These are phyloP conservation scores for Trichocladium antarcticum DNA, from an alignment of 495 filamentous ascomycete genomes.

Conservation along the genomic window DNA sequence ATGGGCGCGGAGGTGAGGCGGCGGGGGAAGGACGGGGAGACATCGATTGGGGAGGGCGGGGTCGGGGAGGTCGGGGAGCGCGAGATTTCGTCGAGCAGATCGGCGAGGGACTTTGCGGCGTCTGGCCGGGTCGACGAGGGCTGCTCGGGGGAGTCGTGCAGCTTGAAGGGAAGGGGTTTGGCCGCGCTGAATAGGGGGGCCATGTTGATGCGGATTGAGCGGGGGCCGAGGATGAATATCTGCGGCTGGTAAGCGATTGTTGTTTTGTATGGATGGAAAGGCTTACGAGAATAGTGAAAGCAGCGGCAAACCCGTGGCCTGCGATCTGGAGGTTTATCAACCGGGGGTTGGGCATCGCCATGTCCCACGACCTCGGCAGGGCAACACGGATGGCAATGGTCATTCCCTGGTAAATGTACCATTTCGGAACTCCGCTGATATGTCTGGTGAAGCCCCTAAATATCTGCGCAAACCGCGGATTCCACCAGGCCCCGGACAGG, in stretches of 20 bases:
- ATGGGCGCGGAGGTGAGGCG: conserved; percentile 2
- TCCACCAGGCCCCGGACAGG: conserved; percentile 61
- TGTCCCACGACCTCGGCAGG: conserved; percentile 35
- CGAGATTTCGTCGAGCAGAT: conserved; percentile 37
- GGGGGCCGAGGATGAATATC: conserved; percentile 38
- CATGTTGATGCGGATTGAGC: conserved; percentile 43
- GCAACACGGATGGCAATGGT: conserved; percentile 47
- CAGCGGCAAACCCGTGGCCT: conserved; percentile 47
- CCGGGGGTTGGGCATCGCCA: conserved; percentile 33
- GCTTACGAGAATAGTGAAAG: conserved; percentile 47
- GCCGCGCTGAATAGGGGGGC: conserved; percentile 44
- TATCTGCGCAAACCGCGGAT: conserved; percentile 55
- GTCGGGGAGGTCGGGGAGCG: conserved; percentile 30
- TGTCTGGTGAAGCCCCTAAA: conserved; percentile 51
- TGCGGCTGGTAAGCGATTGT: conserved; percentile 19
- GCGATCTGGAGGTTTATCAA: conserved; percentile 32
- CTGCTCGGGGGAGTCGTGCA: neutral
- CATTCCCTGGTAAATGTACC: conserved; percentile 58
- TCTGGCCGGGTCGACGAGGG: conserved; percentile 1
- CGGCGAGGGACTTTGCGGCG: conserved; percentile 25
- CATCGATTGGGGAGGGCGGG: conserved; percentile 20
- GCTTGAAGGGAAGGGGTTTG: conserved; percentile 15
- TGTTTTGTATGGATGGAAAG: conserved; percentile 1
- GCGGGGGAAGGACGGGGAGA: neutral
- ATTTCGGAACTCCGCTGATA: conserved; percentile 52